Base-by-base conservation (phyloP, 2,329 filamentous ascomycete species). In the Penicillium freii region DNA sequence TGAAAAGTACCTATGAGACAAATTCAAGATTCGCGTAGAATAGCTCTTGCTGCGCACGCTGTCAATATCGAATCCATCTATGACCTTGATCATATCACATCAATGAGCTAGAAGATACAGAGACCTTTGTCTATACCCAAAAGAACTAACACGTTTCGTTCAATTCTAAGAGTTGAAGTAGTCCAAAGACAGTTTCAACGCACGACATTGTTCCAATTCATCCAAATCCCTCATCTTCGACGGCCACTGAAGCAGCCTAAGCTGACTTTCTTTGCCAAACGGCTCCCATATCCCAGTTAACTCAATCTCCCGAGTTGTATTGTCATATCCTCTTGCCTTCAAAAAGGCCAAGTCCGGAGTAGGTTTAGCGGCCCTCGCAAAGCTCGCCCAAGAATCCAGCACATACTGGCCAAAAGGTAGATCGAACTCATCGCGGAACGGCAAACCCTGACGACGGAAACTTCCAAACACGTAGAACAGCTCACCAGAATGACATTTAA, bases 401-500 rank as follows among this genome's bases (percentile, higher is more conserved):
- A 68, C 62, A 40, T 60, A 67, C 43, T 68, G 66, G 17, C 51
- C 56, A 38, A 67, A 68, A 1, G 62, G 60, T 34, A 67, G 39
- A 51, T 68, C 66, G 6, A 38, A 54, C 25, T 62, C 54, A 56
- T 67, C 66, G 13, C 66, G 51, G 6, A 66, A 53, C 4, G 64
- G 56, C 17, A 59, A 55, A 1, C 59, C 57, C 53, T 60, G 44
- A 0, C 64, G 57, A 15, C 56, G 39, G 29, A 83, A 56, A 56
- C 80, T 84, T 3, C 82, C 82, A 65, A 84, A 84, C 0, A 83
- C 72, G 71, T 80, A 83, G 59, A 77, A 78, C 44, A 82, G 64
- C 68, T 86, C 84, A 0, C 82, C 79, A 17, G 82, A 84, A 64
- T 86, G 84, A 58, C 84, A 82, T 29, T 80, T 78, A 54, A 64